Conservation (phyloP, 2,329 filamentous ascomycete genomes). For the Phyllosticta paracitricarpa region DNA sequence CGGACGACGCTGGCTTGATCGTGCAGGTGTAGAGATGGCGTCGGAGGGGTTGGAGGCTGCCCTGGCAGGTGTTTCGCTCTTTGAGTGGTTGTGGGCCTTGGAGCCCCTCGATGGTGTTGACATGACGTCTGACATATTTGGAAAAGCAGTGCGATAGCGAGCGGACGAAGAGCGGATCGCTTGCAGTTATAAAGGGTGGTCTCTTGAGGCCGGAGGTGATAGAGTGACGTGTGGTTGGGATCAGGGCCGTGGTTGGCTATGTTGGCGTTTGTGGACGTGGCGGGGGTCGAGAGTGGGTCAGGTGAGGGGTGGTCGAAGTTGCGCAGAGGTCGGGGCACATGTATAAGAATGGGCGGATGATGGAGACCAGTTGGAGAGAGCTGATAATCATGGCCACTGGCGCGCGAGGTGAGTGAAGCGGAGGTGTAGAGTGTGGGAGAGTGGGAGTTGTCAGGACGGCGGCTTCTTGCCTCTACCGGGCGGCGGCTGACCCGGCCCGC, state of each 20-base stretch:
- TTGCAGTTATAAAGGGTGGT: background rate
- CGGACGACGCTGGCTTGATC: slow-evolving; percentile 21
- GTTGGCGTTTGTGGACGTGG: slow-evolving; percentile 7
- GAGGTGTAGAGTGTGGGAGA: slow-evolving; percentile 1
- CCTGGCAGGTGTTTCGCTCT: slow-evolving; percentile 15
- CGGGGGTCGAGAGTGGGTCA: slow-evolving; percentile 5
- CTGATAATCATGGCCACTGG: background rate
- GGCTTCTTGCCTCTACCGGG: slow-evolving; percentile 1
- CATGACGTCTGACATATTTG: slow-evolving; percentile 4
- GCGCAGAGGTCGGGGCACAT: slow-evolving; percentile 8
- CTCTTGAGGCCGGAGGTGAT: background rate
- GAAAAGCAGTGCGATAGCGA: background rate
- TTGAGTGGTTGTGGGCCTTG: slow-evolving; percentile 21
- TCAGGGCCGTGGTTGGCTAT: slow-evolving; percentile 4
- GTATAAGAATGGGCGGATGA: slow-evolving; percentile 4
- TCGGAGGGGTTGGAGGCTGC: slow-evolving; percentile 18
- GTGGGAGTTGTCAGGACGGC: background rate
- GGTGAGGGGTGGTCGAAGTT: slow-evolving; percentile 1
- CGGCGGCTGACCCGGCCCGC: background rate
- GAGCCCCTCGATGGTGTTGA: slow-evolving; percentile 23
- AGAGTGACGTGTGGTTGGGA: slow-evolving; percentile 4
- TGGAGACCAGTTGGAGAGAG: background rate
- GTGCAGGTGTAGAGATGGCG: slow-evolving; percentile 15
- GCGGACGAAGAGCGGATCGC: background rate
- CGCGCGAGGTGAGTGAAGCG: slow-evolving; percentile 3